These are phyloP conservation scores for Sarocladiaceae sp. DNA, from an alignment of 2,329 filamentous ascomycete species.

Conservation along the genomic window DNA sequence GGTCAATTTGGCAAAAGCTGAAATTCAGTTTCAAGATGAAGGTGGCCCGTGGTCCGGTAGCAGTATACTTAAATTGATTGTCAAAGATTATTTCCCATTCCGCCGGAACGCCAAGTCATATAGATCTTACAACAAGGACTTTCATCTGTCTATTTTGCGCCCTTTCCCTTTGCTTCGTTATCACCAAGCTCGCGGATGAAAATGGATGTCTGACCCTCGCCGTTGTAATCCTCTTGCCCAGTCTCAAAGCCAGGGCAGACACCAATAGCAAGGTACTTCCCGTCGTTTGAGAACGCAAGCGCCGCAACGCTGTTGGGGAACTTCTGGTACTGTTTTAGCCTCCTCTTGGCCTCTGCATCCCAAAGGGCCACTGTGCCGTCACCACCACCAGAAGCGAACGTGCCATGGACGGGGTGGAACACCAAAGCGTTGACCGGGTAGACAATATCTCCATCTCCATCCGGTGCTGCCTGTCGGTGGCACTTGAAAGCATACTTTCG, in stretches of 20 bases:
- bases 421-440: conserved; percentile 88
- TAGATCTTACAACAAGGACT: conserved; percentile 2
- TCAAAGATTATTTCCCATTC: conserved; percentile 1
- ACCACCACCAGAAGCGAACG: conserved; percentile 84
- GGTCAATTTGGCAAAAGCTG: no score
- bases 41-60: no score
- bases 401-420: conserved; percentile 79
- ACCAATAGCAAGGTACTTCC: conserved; percentile 72
- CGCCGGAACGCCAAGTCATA: conserved; percentile 10
- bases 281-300: conserved; percentile 72
- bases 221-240: conserved; percentile 72
- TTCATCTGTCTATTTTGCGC: conserved; percentile 51
- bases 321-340: conserved; percentile 85
- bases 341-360: conserved; percentile 86
- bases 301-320: conserved; percentile 75
- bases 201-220: conserved; percentile 70
- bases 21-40: no score
- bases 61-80: no score
- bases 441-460: conserved; percentile 70
- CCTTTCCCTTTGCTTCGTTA: conserved; percentile 83
- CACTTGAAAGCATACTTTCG: conserved; percentile 99
- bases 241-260: conserved; percentile 86
- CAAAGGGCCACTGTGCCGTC: conserved; percentile 90
- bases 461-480: conserved; percentile 70
- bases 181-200: conserved; percentile 81